phyloP scores from a whole-genome alignment of 768 basidiomycete genomes.

The Imleria badia region DNA sequence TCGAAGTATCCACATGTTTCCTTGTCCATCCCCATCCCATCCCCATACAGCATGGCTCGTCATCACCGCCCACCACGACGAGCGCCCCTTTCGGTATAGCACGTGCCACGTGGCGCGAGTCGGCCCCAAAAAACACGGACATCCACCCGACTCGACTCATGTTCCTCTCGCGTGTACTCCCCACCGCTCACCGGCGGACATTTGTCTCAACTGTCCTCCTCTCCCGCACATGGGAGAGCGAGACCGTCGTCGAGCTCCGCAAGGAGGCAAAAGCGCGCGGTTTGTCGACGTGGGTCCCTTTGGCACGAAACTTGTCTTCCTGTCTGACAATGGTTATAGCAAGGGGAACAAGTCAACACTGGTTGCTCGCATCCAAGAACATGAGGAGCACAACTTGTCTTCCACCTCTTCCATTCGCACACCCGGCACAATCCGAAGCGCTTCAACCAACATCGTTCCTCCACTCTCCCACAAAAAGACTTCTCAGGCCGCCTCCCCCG shows the following conservation, averaged over 20 bases:
- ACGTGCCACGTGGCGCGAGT: slow-evolving; percentile 1
- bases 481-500: slow-evolving; percentile 37
- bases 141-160: background rate
- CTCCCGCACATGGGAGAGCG: slow-evolving; percentile 54
- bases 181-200: slow-evolving; percentile 22
- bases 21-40: background rate
- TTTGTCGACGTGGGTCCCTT: slow-evolving; percentile 47
- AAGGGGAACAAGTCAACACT: slow-evolving; percentile 60
- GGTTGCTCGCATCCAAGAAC: slow-evolving; percentile 52
- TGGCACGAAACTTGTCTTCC: background rate
- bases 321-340: slow-evolving; percentile 33
- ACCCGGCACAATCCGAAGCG: slow-evolving; percentile 25
- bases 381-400: slow-evolving; percentile 37
- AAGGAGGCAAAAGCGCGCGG: slow-evolving; percentile 56
- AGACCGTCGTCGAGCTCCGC: slow-evolving; percentile 48
- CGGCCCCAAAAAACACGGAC: too few relatives aligned
- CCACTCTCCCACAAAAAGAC: slow-evolving; percentile 21
- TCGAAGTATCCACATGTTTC: slow-evolving; percentile 1
- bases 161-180: slow-evolving; percentile 5
- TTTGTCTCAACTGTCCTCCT: slow-evolving; percentile 59
- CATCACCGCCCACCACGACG: slow-evolving; percentile 4
- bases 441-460: slow-evolving; percentile 23
- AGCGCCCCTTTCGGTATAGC: background rate
- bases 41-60: background rate
- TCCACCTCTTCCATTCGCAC: slow-evolving; percentile 5